Percentiles rank a stretch among this genome's conserved stretches.
Evolutionary conservation across 495 filamentous ascomycete species (phyloP).

Genomic region (Lasiosphaeria ovina): DNA sequence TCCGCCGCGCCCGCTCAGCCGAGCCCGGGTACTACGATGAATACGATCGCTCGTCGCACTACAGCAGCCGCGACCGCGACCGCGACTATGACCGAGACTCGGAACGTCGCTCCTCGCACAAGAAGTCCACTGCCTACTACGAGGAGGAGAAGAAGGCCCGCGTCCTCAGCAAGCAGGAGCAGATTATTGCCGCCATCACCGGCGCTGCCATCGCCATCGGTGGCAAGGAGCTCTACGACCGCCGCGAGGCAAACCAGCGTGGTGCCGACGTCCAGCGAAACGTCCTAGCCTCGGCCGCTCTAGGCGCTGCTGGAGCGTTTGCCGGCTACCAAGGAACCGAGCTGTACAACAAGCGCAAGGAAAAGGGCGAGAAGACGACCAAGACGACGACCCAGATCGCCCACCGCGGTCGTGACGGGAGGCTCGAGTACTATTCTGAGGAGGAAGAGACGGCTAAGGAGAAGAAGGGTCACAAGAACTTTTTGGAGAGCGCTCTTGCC

Average conservation of each 20-base stretch:
- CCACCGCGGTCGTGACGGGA: slow-evolving; percentile 45
- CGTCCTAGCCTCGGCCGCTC: slow-evolving; percentile 48
- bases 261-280: slow-evolving; percentile 48
- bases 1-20: slow-evolving; percentile 52
- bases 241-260: slow-evolving; percentile 49
- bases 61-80: slow-evolving; percentile 40
- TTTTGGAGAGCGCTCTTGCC: slow-evolving; percentile 67
- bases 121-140: slow-evolving; percentile 36
- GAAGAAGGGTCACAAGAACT: slow-evolving; percentile 62
- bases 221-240: slow-evolving; percentile 57
- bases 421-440: slow-evolving; percentile 50
- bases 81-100: slow-evolving; percentile 41
- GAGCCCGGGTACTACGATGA: slow-evolving; percentile 46
- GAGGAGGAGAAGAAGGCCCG: slow-evolving; percentile 50
- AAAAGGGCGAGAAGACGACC: slow-evolving; percentile 48
- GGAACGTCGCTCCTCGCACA: slow-evolving; percentile 24
- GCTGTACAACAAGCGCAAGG: slow-evolving; percentile 50
- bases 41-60: slow-evolving; percentile 42
- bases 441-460: slow-evolving; percentile 51
- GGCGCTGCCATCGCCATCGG: slow-evolving; percentile 52
- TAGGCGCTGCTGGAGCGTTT: slow-evolving; percentile 54
- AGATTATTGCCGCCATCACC: slow-evolving; percentile 55
- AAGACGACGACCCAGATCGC: slow-evolving; percentile 25
- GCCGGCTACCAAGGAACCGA: slow-evolving; percentile 56
- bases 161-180: slow-evolving; percentile 54